phyloP scores from a whole-genome alignment of 73 alveolate genomes.

The Stentor coeruleus region DNA sequence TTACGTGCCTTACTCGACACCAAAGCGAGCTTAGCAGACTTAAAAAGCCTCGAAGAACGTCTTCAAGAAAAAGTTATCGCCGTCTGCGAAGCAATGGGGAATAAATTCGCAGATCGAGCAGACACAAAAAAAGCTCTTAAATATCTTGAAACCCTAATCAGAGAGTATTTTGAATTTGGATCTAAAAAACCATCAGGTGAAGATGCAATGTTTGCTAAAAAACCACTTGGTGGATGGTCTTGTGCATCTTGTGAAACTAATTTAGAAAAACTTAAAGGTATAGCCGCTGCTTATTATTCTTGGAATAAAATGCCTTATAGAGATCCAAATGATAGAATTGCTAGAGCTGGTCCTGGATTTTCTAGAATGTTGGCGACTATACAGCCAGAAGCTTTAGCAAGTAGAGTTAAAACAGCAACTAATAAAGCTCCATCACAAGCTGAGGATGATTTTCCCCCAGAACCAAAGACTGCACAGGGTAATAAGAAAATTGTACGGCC shows the following conservation, averaged over 20 bases:
- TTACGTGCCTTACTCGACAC: neutral
- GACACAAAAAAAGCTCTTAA: slow-evolving; percentile 85
- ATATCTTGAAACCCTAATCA: slow-evolving; percentile 76
- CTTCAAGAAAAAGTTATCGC: slow-evolving; percentile 60
- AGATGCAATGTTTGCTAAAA: slow-evolving; percentile 79
- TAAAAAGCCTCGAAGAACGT: slow-evolving; percentile 59
- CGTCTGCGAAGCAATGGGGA: slow-evolving; percentile 67
- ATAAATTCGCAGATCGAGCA: slow-evolving; percentile 87
- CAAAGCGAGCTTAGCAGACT: slow-evolving; percentile 16
- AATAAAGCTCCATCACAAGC: neutral
- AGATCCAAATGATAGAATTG: slow-evolving; percentile 80
- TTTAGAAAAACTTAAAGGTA: slow-evolving; percentile 71
- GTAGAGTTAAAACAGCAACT: neutral
- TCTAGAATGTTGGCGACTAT: slow-evolving; percentile 83
- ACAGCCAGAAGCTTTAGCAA: slow-evolving; percentile 46
- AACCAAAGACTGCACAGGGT: neutral
- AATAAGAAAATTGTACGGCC: neutral
- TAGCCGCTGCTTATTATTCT: slow-evolving; percentile 60
- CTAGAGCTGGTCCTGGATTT: slow-evolving; percentile 90
- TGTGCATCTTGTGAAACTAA: slow-evolving; percentile 94
- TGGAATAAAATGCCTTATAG: slow-evolving; percentile 86
- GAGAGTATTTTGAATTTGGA: slow-evolving; percentile 63
- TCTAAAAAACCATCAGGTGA: slow-evolving; percentile 60
- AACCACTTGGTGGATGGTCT: slow-evolving; percentile 87
- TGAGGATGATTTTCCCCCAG: neutral